Evolutionary conservation across 768 basidiomycete genomes (phyloP).

Genomic region (Grammothele lineata): DNA sequence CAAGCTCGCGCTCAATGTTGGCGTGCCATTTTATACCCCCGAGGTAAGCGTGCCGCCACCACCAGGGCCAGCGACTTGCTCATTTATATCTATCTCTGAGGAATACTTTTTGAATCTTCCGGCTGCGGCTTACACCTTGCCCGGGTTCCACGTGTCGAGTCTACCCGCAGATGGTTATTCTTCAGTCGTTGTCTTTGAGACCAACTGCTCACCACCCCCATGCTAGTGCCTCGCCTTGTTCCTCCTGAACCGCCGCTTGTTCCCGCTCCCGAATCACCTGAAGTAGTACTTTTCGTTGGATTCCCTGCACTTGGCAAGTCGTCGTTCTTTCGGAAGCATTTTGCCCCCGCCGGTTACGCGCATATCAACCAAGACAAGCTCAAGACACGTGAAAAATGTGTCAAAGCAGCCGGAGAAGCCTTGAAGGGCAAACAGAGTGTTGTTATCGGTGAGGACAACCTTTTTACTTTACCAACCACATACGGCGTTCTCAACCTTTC

Average conservation of each 20-base stretch:
- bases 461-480: not conserved
- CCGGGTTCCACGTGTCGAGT: slow-evolving; percentile 64
- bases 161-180: slow-evolving; percentile 30
- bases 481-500: not conserved
- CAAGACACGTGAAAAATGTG: slow-evolving; percentile 69
- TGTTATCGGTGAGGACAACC: slow-evolving; percentile 60
- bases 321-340: slow-evolving; percentile 69
- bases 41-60: slow-evolving; percentile 73
- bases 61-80: not conserved
- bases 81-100: slow-evolving; percentile 43
- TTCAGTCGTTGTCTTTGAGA: too few species aligned
- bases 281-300: slow-evolving; percentile 61
- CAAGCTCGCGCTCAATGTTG: slow-evolving; percentile 80
- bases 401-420: slow-evolving; percentile 56
- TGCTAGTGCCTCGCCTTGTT: slow-evolving; percentile 44
- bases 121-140: slow-evolving; percentile 43
- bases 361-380: slow-evolving; percentile 89
- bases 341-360: slow-evolving; percentile 61
- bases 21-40: slow-evolving; percentile 73
- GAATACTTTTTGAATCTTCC: slow-evolving; percentile 69
- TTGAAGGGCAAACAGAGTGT: slow-evolving; percentile 57
- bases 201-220: not conserved
- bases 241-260: slow-evolving; percentile 49
- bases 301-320: slow-evolving; percentile 75
- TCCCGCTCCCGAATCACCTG: slow-evolving; percentile 25